Evolutionary conservation across 225 moss, liverwort and hornwort species (phyloP).

Genomic region (Physcomitrellopsis africana): DNA sequence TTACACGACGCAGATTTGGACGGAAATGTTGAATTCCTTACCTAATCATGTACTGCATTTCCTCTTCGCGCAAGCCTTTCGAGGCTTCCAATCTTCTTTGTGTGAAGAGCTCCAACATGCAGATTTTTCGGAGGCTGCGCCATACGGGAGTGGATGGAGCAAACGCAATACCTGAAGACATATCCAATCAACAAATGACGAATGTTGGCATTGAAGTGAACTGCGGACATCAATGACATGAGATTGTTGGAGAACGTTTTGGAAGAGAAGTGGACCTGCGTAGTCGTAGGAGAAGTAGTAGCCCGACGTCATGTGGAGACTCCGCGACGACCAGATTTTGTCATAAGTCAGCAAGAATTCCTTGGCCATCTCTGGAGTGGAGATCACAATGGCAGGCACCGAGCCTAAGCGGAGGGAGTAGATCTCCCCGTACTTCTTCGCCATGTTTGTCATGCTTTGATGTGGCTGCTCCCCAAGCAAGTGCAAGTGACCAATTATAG

Average conservation of each 20-base stretch:
- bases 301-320: conserved; percentile 12
- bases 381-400: conserved; percentile 44
- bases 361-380: conserved; percentile 39
- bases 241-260: too few relatives aligned
- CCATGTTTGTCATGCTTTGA: conserved; percentile 36
- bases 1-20: neutral
- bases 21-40: neutral
- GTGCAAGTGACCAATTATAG: conserved; percentile 50
- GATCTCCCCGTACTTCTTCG: conserved; percentile 53
- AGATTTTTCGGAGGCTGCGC: conserved; percentile 63
- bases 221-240: too few relatives aligned
- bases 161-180: conserved; percentile 38
- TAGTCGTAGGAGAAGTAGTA: conserved; percentile 48
- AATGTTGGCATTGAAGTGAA: too few relatives aligned
- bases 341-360: conserved; percentile 49
- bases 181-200: neutral
- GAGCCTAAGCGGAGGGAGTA: conserved; percentile 53
- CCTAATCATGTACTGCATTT: conserved; percentile 44
- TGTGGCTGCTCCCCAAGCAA: conserved; percentile 45
- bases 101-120: conserved; percentile 44
- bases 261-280: conserved; percentile 17
- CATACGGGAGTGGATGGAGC: conserved; percentile 56
- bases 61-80: conserved; percentile 52
- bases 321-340: conserved; percentile 49
- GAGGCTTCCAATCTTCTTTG: conserved; percentile 35